Evolutionary conservation across 352 stramenopile species (phyloP), one percentile per base, ranked within the genome.

Genomic region (Phytopythium vexans): DNA sequence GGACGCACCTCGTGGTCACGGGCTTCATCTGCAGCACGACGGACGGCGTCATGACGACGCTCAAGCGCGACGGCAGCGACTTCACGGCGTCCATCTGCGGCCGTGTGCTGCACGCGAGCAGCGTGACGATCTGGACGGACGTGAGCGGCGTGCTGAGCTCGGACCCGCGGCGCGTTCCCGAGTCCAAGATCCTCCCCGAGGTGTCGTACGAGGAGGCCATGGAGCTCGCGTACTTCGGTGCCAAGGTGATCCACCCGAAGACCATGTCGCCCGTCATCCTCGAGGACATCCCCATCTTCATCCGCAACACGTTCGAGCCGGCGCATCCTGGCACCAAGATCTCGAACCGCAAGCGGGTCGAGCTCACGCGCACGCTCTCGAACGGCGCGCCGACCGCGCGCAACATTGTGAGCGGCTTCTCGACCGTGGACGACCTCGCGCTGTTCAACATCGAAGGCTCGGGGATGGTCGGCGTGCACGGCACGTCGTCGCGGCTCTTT

Each of bases 171-270:
- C 78, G 94, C 52, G 97, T 99, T 27, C 93, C 94, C 3, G 85
- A 96, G 56, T 94, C 94, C 5, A 82, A 86, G 54, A 92, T 95
- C 40, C 68, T 98, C 10, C 62, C 77, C 12, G 83, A 98, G 63
- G 78, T 99, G 14, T 97, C 85, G 33, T 99, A 98, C 73, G 94
- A 98, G 64, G 96, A 99, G 70, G 97, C 97, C 37, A 98, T 99
- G 92, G 97, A 99, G 73, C 77, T 99, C 32, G 96, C 96, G 8
- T 98, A 98, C 67, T 99, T 99, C 69, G 97, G 97, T 31, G 97
- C 97, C 11, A 98, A 99, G 68, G 96, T 98, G 35, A 87, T 99
- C 14, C 96, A 99, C 64, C 96, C 96, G 6, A 98, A 98, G 81
- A 97, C 96, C 34, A 98, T 99, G 96, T 86, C 76, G 10, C 91